Conservation (phyloP, 1,284 basidiomycete species). For the Tilletia horrida region DNA sequence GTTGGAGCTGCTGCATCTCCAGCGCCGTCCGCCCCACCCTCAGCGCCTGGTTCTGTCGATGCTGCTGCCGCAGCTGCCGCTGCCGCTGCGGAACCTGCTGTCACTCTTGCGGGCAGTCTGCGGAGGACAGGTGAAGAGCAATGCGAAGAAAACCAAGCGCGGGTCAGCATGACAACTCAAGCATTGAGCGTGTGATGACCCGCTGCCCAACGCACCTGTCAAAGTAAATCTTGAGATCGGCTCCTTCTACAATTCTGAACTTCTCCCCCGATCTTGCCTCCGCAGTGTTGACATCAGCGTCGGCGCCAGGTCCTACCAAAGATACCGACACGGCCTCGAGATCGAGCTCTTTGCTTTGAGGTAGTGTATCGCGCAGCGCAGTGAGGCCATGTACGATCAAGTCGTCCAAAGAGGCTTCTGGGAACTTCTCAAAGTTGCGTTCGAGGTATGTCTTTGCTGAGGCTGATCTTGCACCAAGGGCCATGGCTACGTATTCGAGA, state of each 20-base stretch:
- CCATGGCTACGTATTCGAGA: conserved; percentile 98
- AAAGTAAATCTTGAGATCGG: conserved; percentile 45
- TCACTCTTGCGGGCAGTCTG: conserved; percentile 23
- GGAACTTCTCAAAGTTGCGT: conserved; percentile 82
- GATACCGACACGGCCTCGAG: conserved; percentile 46
- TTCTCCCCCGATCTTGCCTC: conserved; percentile 41
- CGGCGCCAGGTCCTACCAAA: conserved; percentile 51
- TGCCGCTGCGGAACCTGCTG: conserved; percentile 6
- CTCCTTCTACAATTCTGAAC: conserved; percentile 49
- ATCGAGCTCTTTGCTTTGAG: conserved; percentile 53
- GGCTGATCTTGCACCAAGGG: conserved; percentile 93
- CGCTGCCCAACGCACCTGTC: conserved; percentile 25
- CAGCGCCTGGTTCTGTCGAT: neutral
- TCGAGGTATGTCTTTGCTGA: conserved; percentile 98
- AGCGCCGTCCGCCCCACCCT: neutral
- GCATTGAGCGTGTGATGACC: too few relatives aligned
- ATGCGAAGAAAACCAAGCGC: conserved; percentile 3
- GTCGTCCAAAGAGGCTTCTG: conserved; percentile 35
- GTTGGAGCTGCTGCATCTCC: too few relatives aligned
- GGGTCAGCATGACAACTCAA: neutral
- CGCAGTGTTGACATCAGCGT: conserved; percentile 41
- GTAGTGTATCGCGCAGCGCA: conserved; percentile 51
- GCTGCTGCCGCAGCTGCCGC: conserved; percentile 16
- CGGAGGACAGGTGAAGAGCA: neutral
- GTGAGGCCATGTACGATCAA: conserved; percentile 48